A percentile compares a stretch with the other conserved stretches of the same genome.
Evolutionary conservation across 306 rosid genomes (phyloP).

Genomic region (Prosopis cineraria): DNA sequence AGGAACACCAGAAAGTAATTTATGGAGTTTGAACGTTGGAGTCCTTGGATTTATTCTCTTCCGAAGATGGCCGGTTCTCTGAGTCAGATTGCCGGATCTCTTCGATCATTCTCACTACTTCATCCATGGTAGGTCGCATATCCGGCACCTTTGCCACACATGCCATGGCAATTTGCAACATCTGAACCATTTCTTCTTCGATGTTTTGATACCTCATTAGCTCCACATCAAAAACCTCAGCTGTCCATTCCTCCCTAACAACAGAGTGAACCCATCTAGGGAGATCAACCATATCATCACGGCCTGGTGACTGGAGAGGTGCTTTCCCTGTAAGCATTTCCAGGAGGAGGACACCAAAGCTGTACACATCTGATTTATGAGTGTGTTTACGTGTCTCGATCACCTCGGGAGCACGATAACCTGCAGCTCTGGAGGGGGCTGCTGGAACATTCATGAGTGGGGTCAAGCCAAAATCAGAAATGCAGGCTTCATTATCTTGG

Average conservation of each 20-base stretch:
- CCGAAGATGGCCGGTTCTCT: slow-evolving; percentile 93
- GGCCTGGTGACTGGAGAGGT: slow-evolving; percentile 84
- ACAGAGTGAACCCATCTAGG: slow-evolving; percentile 99
- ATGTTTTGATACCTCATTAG: slow-evolving; percentile 90
- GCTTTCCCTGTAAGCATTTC: slow-evolving; percentile 97
- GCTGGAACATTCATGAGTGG: slow-evolving; percentile 83
- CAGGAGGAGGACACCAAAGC: slow-evolving; percentile 88
- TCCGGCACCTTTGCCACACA: slow-evolving; percentile 90
- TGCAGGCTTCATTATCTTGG: slow-evolving; percentile 74
- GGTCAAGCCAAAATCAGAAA: slow-evolving; percentile 87
- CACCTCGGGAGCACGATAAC: slow-evolving; percentile 94
- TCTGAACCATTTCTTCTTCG: slow-evolving; percentile 97
- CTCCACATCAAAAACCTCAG: slow-evolving; percentile 92
- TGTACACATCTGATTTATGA: slow-evolving; percentile 91
- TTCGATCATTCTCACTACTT: slow-evolving; percentile 89
- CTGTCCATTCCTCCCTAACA: slow-evolving; percentile 98
- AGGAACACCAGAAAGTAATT: slow-evolving; percentile 30
- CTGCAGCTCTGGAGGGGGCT: slow-evolving; percentile 79
- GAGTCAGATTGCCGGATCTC: slow-evolving; percentile 97
- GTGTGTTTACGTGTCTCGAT: slow-evolving; percentile 86
- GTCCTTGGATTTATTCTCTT: slow-evolving; percentile 92
- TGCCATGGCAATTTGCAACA: slow-evolving; percentile 96
- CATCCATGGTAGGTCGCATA: slow-evolving; percentile 83
- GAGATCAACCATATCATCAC: slow-evolving; percentile 93
- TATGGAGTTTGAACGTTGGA: slow-evolving; percentile 86